These are phyloP conservation scores for Lactuca sativa DNA, from an alignment of 129 eudicot genomes.

Conservation along the genomic window DNA sequence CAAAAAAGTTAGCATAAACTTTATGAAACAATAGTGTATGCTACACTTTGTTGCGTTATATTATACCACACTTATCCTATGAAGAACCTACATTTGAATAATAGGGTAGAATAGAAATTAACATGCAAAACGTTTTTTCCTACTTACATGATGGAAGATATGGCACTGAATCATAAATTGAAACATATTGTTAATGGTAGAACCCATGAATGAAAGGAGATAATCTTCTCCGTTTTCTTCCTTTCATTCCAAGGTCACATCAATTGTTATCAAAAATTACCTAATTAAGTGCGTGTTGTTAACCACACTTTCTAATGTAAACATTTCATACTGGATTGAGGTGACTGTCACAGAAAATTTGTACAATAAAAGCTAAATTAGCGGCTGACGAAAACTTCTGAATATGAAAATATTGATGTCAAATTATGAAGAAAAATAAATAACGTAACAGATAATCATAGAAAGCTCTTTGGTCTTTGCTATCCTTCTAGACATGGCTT, in stretches of 20 bases:
- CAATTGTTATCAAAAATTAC: too few species aligned
- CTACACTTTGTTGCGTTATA: neutral
- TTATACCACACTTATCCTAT: neutral
- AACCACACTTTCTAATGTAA: neutral
- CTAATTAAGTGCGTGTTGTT: neutral
- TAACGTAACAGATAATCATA: neutral
- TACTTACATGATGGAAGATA: neutral
- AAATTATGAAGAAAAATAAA: neutral
- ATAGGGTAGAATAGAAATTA: neutral
- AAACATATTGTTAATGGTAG: neutral
- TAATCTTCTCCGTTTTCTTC: neutral
- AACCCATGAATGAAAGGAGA: neutral
- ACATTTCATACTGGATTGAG: neutral
- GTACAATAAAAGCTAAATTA: neutral
- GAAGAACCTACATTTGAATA: neutral
- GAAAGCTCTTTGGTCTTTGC: neutral
- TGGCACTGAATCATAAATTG: neutral
- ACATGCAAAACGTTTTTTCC: slow-evolving; percentile 15
- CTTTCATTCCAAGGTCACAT: neutral
- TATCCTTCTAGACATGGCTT: neutral
- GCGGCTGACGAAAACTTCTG: neutral
- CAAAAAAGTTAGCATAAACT: neutral
- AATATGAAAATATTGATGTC: neutral
- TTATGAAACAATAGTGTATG: neutral
- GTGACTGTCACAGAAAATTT: neutral